Conservation (phyloP, 2,329 filamentous ascomycete species). For the Venturia aucupariae region DNA sequence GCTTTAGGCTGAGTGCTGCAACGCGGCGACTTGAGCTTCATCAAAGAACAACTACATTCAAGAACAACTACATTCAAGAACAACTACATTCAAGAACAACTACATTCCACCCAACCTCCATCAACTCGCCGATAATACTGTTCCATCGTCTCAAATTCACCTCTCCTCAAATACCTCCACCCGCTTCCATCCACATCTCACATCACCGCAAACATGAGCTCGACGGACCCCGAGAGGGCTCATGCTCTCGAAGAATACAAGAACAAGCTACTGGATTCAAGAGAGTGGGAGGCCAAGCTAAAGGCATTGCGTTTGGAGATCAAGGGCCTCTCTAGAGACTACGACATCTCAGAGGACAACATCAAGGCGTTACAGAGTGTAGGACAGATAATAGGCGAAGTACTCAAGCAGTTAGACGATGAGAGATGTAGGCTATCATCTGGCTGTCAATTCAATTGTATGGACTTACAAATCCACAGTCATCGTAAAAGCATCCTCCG, state of each 20-base stretch:
- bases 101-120: slow-evolving; percentile 2
- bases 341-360: slow-evolving; percentile 95
- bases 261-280: slow-evolving; percentile 65
- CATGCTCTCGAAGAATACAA: slow-evolving; percentile 45
- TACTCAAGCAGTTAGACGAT: slow-evolving; percentile 96
- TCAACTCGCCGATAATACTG: neutral
- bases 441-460: neutral
- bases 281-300: slow-evolving; percentile 98
- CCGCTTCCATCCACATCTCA: neutral
- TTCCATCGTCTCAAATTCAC: neutral
- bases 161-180: neutral
- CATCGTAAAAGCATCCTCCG: slow-evolving; percentile 96
- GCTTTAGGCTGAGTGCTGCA: neutral
- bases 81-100: neutral
- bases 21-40: neutral
- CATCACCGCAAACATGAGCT: slow-evolving; percentile 24
- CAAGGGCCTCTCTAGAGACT: slow-evolving; percentile 89
- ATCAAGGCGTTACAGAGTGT: slow-evolving; percentile 99
- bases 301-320: slow-evolving; percentile 91
- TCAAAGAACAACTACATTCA: slow-evolving; percentile 7
- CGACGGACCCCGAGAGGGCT: slow-evolving; percentile 40
- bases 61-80: too few relatives aligned
- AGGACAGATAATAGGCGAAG: slow-evolving; percentile 97
- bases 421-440: slow-evolving; percentile 70
- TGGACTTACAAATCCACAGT: slow-evolving; percentile 43